Conservation (phyloP, 2,329 filamentous ascomycete genomes). For the Cercospora citrullina region DNA sequence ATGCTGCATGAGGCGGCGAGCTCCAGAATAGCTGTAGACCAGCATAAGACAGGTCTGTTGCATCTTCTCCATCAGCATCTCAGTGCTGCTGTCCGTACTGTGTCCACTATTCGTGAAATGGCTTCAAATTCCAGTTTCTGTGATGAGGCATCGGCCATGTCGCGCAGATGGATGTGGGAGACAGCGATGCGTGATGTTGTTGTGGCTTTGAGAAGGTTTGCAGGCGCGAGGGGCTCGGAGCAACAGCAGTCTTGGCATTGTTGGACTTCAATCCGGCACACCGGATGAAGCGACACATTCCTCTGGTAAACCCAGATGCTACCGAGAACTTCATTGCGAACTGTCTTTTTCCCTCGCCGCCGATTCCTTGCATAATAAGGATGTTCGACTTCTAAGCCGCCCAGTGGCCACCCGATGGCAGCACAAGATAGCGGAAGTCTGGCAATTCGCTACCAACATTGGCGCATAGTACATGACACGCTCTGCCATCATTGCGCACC, state of each 20-base stretch:
- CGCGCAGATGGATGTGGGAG: background rate
- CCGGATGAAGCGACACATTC: background rate
- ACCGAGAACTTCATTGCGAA: background rate
- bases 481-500: constrained; percentile 5
- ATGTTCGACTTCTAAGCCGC: background rate
- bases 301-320: background rate
- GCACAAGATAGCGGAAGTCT: background rate
- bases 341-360: background rate
- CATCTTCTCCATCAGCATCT: background rate
- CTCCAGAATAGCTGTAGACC: background rate
- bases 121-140: background rate
- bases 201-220: background rate
- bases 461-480: constrained; percentile 1
- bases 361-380: background rate
- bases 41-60: background rate
- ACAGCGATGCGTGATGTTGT: background rate
- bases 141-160: background rate
- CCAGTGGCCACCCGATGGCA: background rate
- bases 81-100: accelerated
- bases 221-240: background rate
- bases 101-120: background rate
- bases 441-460: background rate
- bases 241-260: background rate
- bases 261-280: background rate
- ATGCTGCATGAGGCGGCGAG: background rate